Base-by-base conservation (phyloP, 179 eudicot species). In the Nepenthes alata region DNA sequence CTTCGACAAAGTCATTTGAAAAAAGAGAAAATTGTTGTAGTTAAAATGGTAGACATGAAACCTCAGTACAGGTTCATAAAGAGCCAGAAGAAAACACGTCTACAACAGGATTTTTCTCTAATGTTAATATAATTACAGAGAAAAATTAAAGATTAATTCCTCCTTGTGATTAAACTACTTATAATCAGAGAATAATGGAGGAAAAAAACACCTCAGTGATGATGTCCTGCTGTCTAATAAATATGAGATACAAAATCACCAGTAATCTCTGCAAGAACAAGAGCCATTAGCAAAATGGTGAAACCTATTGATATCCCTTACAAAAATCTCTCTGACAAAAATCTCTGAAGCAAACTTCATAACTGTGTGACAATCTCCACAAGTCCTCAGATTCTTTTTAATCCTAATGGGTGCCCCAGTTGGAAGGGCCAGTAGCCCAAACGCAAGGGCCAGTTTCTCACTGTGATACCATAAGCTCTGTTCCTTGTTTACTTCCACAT, bases 381-480 rank as follows among this genome's bases (percentile, higher is more conserved):
- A 85, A 47, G 80, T 72, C 67, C 67, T 66, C 10, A 61, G 71
- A 60, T 67, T 71, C 62, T 71, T 71, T 37, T 65, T 66, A 11
- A 65, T 61, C 59, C 70, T 57, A 37, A 61, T 57, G 1, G 62
- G 62, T 47, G 69, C 62, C 44, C 62, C 66, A 25, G 41, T 0
- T 55, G 67, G 71, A n/a, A 82, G 81, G 0, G 75, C 78, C 56
- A 86, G 66, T 16, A 86, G 75, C 25, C 82, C 87, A 65, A 84
- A 86, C n/a, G 94, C 85, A 38, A 86, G 85, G 1, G 94, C 94
- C 47, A 86, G 87, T 70, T 80, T 86, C 71, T 55, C 84, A 86
- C 58, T 89, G 82, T 54, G 82, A 89, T 58, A 66, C 68, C 2
- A 76, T 75, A n/a, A 82, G 78, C 62, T 80, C 73, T 48, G 65